phyloP scores from a whole-genome alignment of 2,329 filamentous ascomycete genomes.

The Cadophora malorum region DNA sequence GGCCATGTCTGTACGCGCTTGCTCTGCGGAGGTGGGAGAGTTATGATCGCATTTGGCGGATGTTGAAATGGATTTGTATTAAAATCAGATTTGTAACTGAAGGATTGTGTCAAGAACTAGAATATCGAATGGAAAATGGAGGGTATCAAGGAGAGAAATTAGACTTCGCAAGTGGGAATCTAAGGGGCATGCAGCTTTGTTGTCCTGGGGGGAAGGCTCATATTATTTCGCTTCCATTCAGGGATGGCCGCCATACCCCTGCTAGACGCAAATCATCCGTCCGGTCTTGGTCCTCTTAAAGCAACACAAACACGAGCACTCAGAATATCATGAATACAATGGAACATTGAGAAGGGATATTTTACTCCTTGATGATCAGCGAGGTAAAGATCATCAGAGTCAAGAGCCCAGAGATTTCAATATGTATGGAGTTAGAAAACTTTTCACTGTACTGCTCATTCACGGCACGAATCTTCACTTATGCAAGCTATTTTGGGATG shows the following conservation, averaged over 20 bases:
- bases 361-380: no score
- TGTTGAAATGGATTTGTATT: background rate
- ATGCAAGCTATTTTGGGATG: conserved; percentile 16
- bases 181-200: conserved; percentile 36
- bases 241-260: conserved; percentile 27
- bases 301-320: background rate
- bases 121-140: conserved; percentile 19
- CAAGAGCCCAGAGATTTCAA: background rate
- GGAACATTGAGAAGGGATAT: background rate
- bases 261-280: conserved; percentile 32
- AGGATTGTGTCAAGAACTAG: background rate
- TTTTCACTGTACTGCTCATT: background rate
- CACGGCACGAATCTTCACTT: conserved; percentile 7
- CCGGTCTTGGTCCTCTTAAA: conserved; percentile 3
- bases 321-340: background rate
- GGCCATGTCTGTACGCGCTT: conserved; percentile 40
- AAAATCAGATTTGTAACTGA: background rate
- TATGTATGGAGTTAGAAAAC: background rate
- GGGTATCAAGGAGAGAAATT: conserved; percentile 17
- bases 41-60: conserved; percentile 40
- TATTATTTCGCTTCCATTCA: conserved; percentile 30
- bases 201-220: conserved; percentile 14
- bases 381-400: background rate
- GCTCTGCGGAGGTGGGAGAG: conserved; percentile 11
- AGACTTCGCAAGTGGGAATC: conserved; percentile 21